A percentile compares a stretch with the other conserved stretches of the same genome.
These are phyloP conservation scores for Quercus mongolica DNA, from an alignment of 306 rosid genomes.

Conservation along the genomic window DNA sequence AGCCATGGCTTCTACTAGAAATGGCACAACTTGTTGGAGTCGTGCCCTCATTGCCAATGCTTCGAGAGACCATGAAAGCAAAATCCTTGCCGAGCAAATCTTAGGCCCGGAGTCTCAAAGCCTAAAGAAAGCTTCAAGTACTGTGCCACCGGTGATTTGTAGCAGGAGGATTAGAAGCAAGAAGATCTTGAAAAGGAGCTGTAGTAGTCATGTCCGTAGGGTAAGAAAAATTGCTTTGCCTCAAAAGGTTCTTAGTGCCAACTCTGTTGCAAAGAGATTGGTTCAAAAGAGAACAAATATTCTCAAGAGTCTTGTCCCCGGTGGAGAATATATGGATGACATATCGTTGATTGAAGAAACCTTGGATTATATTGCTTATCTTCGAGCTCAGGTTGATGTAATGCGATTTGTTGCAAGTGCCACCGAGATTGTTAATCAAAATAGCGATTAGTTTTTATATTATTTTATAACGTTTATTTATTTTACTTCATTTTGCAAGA, in stretches of 20 bases:
- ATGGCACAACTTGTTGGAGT: conserved; percentile 59
- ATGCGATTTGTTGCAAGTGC: conserved; percentile 62
- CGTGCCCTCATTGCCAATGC: conserved; percentile 49
- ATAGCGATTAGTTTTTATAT: not conserved
- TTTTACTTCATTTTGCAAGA: conserved; percentile 25
- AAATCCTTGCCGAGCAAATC: conserved; percentile 14
- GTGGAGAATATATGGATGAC: conserved; percentile 69
- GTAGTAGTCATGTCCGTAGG: conserved; percentile 4
- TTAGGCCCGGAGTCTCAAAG: conserved; percentile 5
- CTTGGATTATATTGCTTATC: conserved; percentile 70
- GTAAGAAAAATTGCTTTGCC: not conserved
- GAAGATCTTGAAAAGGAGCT: conserved; percentile 45
- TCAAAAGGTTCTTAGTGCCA: conserved; percentile 19
- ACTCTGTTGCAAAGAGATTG: conserved; percentile 38
- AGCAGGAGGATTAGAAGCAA: conserved; percentile 33
- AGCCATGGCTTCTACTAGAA: conserved; percentile 77
- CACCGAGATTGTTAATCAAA: conserved; percentile 26
- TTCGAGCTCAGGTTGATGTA: conserved; percentile 77
- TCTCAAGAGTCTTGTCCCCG: conserved; percentile 69
- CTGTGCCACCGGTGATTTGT: not conserved
- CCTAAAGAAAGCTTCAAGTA: not conserved
- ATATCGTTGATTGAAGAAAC: conserved; percentile 66
- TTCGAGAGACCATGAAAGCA: conserved; percentile 10
- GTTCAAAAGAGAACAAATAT: conserved; percentile 49
- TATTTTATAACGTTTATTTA: not conserved